phyloP scores from a whole-genome alignment of 345 rosid species.

The rapeseed (Brassica napus) region Da-Ae NC_063444.1:20554501-20555000 shows the following conservation, averaged over 20 bases:
- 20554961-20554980: constrained; percentile 46
- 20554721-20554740: not conserved
- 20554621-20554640: constrained; percentile 30
- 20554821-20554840: constrained; percentile 26
- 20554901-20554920: constrained; percentile 43
- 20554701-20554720: constrained; percentile 63
- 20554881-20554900: constrained; percentile 16
- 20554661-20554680: constrained; percentile 83
- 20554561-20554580: constrained; percentile 51
- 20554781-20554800: constrained; percentile 60
- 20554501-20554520: constrained; percentile 61
- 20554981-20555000: constrained; percentile 43
- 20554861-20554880: constrained; percentile 21
- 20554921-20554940: constrained; percentile 72
- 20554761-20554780: not conserved
- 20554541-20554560: constrained; percentile 67
- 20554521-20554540: constrained; percentile 50
- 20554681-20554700: constrained; percentile 84
- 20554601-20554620: constrained; percentile 29
- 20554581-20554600: constrained; percentile 4
- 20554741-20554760: not conserved
- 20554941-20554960: constrained; percentile 70
- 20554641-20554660: constrained; percentile 34
- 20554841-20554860: constrained; percentile 22
- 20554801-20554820: constrained; percentile 50